Conservation (phyloP, 345 rosid species). For the Odontarrhena argentea region DNA sequence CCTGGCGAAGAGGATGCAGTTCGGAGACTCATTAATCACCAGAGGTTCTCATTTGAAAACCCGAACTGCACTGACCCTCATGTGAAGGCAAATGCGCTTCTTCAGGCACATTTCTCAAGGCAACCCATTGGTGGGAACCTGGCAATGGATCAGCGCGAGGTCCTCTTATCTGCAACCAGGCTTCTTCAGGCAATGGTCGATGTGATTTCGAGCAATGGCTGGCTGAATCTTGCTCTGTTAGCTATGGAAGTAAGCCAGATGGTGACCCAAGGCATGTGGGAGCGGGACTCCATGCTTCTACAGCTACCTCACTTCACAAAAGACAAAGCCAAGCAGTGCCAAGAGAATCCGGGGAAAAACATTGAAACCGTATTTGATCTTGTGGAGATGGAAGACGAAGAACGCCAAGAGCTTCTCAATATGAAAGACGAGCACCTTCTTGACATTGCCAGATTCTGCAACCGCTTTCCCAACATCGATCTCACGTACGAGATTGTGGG, state of each 20-base stretch:
- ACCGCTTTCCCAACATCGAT: slow-evolving; percentile 83
- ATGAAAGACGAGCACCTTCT: slow-evolving; percentile 66
- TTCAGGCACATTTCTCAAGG: slow-evolving; percentile 94
- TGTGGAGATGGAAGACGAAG: slow-evolving; percentile 90
- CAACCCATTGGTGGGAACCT: slow-evolving; percentile 72
- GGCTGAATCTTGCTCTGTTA: slow-evolving; percentile 87
- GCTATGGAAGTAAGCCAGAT: slow-evolving; percentile 95
- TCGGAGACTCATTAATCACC: slow-evolving; percentile 77
- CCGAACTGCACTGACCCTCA: slow-evolving; percentile 78
- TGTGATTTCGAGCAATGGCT: slow-evolving; percentile 87
- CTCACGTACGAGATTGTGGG: slow-evolving; percentile 66
- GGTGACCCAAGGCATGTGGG: slow-evolving; percentile 98
- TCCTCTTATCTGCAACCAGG: slow-evolving; percentile 69
- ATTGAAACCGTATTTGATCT: slow-evolving; percentile 82
- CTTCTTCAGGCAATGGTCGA: slow-evolving; percentile 91
- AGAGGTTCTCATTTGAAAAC: slow-evolving; percentile 86
- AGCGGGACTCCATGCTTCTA: slow-evolving; percentile 85
- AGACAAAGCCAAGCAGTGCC: slow-evolving; percentile 79
- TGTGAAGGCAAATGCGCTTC: slow-evolving; percentile 85
- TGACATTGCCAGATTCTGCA: slow-evolving; percentile 86
- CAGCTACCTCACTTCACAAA: slow-evolving; percentile 93
- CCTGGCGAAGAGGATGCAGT: slow-evolving; percentile 91
- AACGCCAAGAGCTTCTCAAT: slow-evolving; percentile 73
- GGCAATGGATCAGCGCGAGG: slow-evolving; percentile 80
- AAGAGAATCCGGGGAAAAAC: slow-evolving; percentile 74